Base-by-base conservation (phyloP, 2,329 filamentous ascomycete species). In the Calonectria fujianensis region DNA sequence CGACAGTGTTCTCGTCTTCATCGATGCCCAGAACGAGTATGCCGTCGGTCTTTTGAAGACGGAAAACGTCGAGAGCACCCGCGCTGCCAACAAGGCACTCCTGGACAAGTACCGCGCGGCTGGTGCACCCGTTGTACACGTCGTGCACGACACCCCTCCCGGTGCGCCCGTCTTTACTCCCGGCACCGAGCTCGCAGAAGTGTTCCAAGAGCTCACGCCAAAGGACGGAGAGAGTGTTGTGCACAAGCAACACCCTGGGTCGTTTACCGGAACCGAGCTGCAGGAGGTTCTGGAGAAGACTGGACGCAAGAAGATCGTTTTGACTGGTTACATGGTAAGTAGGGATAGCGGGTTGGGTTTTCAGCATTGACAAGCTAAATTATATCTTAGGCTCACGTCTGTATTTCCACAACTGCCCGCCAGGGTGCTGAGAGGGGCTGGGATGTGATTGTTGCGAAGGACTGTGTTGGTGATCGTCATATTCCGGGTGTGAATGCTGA, bases 1-100 rank as follows among this genome's bases (percentile, higher is more conserved):
- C 54, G 91, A 94, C 84, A 91, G 89, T 76, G 89, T 89, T 2
- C 87, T 94, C 57, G 84, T 94, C 79, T 93, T 94, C 83, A 92
- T 94, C 80, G 92, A 94, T 81, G 93, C 93, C 1, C 93, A 94
- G 80, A 94, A 94, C 80, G 93, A 94, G 84, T 94, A 93, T 76
- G 89, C 90, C 14, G 83, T 87, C 2, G 93, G 93, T 61, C 85
- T 88, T 6, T 88, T 94, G 0, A 87, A 88, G 29, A 90, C 92
- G 41, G 84, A 87, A 51, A 88, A 93, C 74, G 87, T 92, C 1
- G 80, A 85, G 0, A 75, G 85, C 5, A 91, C 90, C 7, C 89
- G 92, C 75, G 87, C 88, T 39, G 90, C 86, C 16, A 94, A 94
- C 73, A 85, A 88, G 0, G 80, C 84, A 0, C 85, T 94, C 0